Base-by-base conservation (phyloP, 805 yeast genomes). In the Yamadazyma paraphyllophila region DNA sequence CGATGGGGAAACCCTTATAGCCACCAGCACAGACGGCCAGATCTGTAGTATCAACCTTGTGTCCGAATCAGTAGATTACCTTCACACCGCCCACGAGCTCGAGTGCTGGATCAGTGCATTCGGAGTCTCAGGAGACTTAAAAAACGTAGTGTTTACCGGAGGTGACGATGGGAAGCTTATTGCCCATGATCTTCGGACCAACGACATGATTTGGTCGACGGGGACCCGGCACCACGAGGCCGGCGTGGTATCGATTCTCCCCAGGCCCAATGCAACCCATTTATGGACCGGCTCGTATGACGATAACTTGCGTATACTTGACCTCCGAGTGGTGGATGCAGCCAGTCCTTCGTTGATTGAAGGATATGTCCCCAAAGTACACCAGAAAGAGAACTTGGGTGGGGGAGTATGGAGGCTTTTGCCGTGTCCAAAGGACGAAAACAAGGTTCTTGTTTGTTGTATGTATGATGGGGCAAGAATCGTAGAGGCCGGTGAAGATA, bases 321-420 rank as follows among this genome's bases (percentile, higher is more conserved):
- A 91, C 63, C 58, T 88, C 36, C 65, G 96, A 47, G 74, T 80
- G 49, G 73, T 12, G 76, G 74, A 56, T 65, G 61, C 42, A 39
- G 49, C 58, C 53, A 67, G 54, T 52, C 70, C 71, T 55, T 60
- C 61, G 13, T 50, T 70, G 30, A 55, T 61, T 25, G 67, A 62
- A 17, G 83, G 85, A 1, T 56, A 70, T n/a, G 66, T 77, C 1
- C 92, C 92, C 0, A 65, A 62, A 26, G 69, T 72, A 0, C 58
- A 61, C 5, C 62, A 70, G 11, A 67, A 69, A 36, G 62, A 70
- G 25, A 76, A 83, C 39, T 67, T 94, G 2, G 91, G 89, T 1
- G 98, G 99, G 5, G 99, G 99, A 1, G 98, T 92, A 2, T 92
- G 99, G 99, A 71, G 96, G 55, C 72, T 94, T 47, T 67, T 81